Conservation (phyloP, 108 stramenopile genomes). For the Nitzschia putrida region DNA sequence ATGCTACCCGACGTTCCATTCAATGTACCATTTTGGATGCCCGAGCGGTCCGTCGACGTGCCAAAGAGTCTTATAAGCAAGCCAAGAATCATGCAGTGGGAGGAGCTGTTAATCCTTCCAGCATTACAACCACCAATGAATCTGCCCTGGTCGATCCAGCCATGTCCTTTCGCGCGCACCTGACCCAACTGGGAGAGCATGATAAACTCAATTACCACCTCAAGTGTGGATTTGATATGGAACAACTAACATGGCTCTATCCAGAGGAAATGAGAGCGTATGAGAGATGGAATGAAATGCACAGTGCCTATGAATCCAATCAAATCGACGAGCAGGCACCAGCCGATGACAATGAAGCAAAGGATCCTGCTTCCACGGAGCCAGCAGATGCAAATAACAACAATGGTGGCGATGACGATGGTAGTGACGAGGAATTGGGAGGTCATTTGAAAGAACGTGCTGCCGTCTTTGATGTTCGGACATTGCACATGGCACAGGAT, state of each 20-base stretch:
- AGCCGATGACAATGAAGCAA: neutral
- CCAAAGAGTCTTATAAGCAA: conserved; percentile 28
- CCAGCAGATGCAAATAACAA: conserved; percentile 16
- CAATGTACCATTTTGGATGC: conserved; percentile 78
- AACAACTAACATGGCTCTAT: conserved; percentile 59
- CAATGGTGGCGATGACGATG: conserved; percentile 17
- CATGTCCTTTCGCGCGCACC: conserved; percentile 57
- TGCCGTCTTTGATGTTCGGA: conserved; percentile 76
- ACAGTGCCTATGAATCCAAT: conserved; percentile 49
- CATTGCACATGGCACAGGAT: conserved; percentile 63
- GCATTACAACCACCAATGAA: neutral
- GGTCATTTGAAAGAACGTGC: conserved; percentile 64
- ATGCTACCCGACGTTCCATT: conserved; percentile 58
- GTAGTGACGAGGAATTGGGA: conserved; percentile 25
- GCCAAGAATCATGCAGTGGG: conserved; percentile 12
- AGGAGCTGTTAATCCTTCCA: neutral
- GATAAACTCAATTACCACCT: conserved; percentile 45
- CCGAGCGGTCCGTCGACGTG: conserved; percentile 57
- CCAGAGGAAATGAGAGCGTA: conserved; percentile 85
- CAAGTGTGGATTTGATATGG: conserved; percentile 68
- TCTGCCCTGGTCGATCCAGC: conserved; percentile 34
- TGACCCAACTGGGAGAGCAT: conserved; percentile 9
- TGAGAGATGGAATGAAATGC: conserved; percentile 78
- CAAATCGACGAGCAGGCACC: conserved; percentile 16
- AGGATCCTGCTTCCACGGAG: conserved; percentile 2